Conservation (phyloP, 345 rosid species). For the Crucihimalaya himalaica region DNA sequence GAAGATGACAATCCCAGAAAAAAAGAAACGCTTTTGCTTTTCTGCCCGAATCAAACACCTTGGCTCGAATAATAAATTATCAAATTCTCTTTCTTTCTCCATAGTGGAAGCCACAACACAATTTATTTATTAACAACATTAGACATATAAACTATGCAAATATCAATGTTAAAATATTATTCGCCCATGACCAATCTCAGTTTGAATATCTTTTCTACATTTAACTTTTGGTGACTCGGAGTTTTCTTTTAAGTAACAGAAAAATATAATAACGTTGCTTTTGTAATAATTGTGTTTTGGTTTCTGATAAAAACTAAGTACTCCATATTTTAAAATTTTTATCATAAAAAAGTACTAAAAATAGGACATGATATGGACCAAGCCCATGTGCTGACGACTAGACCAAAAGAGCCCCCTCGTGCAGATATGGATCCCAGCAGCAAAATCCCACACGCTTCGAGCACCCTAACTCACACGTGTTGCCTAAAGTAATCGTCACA, state of each 20-base stretch:
- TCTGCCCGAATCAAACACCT: slow-evolving; percentile 26
- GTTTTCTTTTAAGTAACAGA: too few species aligned
- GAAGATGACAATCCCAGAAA: slow-evolving; percentile 29
- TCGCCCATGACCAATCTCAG: background rate
- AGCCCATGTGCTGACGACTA: slow-evolving; percentile 35
- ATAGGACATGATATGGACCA: slow-evolving; percentile 17
- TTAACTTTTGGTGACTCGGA: too few species aligned
- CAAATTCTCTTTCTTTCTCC: background rate
- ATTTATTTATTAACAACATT: slow-evolving; percentile 5
- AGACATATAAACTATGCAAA: background rate
- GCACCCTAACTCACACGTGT: slow-evolving; percentile 37
- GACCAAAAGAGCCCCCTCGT: slow-evolving; percentile 23
- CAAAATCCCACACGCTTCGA: slow-evolving; percentile 38
- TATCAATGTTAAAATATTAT: slow-evolving; percentile 13
- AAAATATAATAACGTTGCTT: too few species aligned
- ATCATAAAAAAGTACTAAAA: background rate
- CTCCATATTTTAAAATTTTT: too few species aligned
- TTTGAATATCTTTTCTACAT: too few species aligned
- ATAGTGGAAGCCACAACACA: slow-evolving; percentile 42
- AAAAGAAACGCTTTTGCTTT: slow-evolving; percentile 30
- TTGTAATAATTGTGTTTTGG: too few species aligned
- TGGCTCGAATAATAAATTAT: slow-evolving; percentile 1
- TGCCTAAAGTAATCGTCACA: background rate
- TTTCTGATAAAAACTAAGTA: too few species aligned
- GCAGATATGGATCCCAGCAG: slow-evolving; percentile 30